Percentiles rank a stretch among this genome's conserved stretches.
phyloP scores from a whole-genome alignment of 495 filamentous ascomycete genomes.

The Copromyces sp. region DNA sequence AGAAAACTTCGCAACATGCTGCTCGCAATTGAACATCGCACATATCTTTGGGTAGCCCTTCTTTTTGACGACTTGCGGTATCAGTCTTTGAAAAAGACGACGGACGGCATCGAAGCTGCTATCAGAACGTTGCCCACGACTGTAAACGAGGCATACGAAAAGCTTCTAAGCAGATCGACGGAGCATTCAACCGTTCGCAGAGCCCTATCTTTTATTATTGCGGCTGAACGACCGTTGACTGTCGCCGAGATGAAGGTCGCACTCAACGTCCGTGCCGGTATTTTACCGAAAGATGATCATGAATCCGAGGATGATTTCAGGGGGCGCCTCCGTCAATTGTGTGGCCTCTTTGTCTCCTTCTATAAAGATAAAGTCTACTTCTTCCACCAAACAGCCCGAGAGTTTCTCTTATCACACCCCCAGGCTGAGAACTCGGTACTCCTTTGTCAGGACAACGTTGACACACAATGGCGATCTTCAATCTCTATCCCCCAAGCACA shows the following conservation, averaged over 20 bases:
- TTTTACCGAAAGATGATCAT: conserved; percentile 13
- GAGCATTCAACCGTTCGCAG: conserved; percentile 19
- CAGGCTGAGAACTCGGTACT: neutral
- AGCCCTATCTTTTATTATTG: conserved; percentile 31
- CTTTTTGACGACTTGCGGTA: conserved; percentile 10
- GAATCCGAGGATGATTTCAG: conserved; percentile 14
- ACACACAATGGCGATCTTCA: neutral
- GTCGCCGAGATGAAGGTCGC: conserved; percentile 26
- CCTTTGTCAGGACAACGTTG: neutral
- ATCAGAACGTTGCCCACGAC: conserved; percentile 19
- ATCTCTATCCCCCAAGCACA: neutral
- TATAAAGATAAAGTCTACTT: neutral
- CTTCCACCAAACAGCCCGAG: neutral
- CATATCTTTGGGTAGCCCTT: conserved; percentile 31
- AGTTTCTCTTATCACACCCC: neutral
- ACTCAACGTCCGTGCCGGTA: conserved; percentile 15
- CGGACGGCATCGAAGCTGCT: conserved; percentile 9
- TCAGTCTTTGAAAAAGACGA: conserved; percentile 7
- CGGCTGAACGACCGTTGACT: conserved; percentile 28
- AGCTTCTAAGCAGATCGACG: conserved; percentile 24
- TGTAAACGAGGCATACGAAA: conserved; percentile 33
- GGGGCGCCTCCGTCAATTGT: neutral
- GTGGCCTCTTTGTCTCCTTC: neutral
- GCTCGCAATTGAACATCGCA: conserved; percentile 17
- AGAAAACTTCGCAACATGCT: conserved; percentile 19